Evolutionary conservation across 306 rosid genomes (phyloP), one percentile per base, ranked within the genome.

Genomic region (Dalbergia cultrata): DNA sequence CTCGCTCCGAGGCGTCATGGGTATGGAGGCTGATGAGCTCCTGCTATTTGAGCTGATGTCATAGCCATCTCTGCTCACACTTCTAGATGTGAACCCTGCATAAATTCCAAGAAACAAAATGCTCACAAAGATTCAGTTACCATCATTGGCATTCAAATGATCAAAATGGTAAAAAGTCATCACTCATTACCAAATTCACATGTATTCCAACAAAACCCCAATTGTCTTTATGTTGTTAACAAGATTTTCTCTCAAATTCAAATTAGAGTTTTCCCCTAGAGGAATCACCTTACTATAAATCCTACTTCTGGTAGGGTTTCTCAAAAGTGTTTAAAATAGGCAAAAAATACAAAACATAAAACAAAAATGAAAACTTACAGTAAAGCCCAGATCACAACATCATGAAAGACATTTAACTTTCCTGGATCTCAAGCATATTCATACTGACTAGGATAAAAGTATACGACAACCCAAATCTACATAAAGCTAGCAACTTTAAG

Each of bases 1-100:
- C 89, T 92, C 91, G 64, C 89, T 90, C 80, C 89, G 83, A 34
- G 91, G 92, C 37, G 90, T 90, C 53, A 70, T 3, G 2, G 94
- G 89, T 8, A 80, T 56, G 16, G 90, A 86, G 74, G 88, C 74
- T 0, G 91, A 85, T 18, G 91, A 88, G 53, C 26, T 61, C 79
- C 47, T 85, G 85, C 95, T 75, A 75, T 84, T 79, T 4, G 86
- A 81, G 71, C 76, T 80, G 8, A 83, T 66, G 43, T 76, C 80
- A 37, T 60, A 68, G 49, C 85, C 85, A 84, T 84, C 86, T 68
- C 81, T 87, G 61, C 90, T 89, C 39, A 44, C 81, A 41, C 67
- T 81, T 76, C 72, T 90, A 8, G 93, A 85, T 49, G 87, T 92
- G 44, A 72, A 82, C 53, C 92, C 91, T 89, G 66, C 76, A 85